These are phyloP conservation scores for Fusarium sp. DNA, from an alignment of 2,329 filamentous ascomycete species.

Conservation along the genomic window DNA sequence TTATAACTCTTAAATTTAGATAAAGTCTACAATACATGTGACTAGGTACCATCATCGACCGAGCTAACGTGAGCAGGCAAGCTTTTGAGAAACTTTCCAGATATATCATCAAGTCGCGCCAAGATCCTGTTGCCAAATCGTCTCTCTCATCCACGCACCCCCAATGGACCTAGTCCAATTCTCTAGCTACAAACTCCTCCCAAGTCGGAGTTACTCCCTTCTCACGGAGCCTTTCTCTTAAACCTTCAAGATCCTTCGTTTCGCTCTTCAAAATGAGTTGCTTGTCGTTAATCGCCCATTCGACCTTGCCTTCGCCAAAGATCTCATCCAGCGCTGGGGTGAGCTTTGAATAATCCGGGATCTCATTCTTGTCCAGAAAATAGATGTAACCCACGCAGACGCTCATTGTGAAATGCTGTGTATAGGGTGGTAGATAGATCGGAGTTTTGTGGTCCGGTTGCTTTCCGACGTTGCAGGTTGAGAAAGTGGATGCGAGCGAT, in stretches of 20 bases:
- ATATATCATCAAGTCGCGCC: no score
- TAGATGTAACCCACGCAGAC: not conserved
- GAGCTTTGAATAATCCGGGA: rapidly evolving
- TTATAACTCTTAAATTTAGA: no score
- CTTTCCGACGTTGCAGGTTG: rapidly evolving
- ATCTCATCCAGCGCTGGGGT: not conserved
- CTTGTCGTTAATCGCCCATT: rapidly evolving
- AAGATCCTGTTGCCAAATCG: no score
- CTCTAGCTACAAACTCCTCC: not conserved
- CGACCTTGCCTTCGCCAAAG: rapidly evolving
- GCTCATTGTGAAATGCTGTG: not conserved
- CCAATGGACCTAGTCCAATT: no score
- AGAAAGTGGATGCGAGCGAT: no score
- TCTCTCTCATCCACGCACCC: no score
- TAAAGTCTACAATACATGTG: no score
- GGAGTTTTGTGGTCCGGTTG: rapidly evolving
- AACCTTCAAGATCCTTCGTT: rapidly evolving
- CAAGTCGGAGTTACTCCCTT: not conserved
- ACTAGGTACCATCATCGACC: no score
- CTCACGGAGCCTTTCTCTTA: not conserved
- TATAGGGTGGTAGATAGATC: rapidly evolving
- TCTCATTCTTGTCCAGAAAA: not conserved
- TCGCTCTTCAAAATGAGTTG: rapidly evolving
- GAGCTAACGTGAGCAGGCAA: no score
- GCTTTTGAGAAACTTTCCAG: no score